phyloP scores from a whole-genome alignment of 768 basidiomycete species.

The Tulasnella sp. region DNA sequence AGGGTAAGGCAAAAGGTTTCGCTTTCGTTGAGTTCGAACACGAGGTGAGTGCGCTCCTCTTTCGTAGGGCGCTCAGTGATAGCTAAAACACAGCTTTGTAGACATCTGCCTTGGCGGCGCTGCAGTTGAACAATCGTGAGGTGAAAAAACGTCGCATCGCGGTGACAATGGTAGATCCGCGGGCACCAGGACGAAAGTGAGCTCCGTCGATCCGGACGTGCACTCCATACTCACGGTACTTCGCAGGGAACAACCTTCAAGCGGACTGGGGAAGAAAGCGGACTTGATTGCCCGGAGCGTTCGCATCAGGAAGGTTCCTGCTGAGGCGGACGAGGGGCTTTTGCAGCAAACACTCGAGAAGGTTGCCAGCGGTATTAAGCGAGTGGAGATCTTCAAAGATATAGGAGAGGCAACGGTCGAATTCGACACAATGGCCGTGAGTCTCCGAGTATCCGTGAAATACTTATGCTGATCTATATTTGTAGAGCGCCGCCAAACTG shows the following conservation, averaged over 20 bases:
- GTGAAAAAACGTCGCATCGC: slow-evolving; percentile 86
- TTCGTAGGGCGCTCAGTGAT: neutral
- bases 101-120: slow-evolving; percentile 65
- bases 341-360: slow-evolving; percentile 89
- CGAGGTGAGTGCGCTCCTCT: slow-evolving; percentile 52
- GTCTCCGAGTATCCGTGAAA: slow-evolving; percentile 31
- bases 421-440: slow-evolving; percentile 41
- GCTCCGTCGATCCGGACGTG: slow-evolving; percentile 28
- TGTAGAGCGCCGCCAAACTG: slow-evolving; percentile 29
- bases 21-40: slow-evolving; percentile 89
- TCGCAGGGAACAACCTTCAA: slow-evolving; percentile 30
- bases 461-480: neutral
- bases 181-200: slow-evolving; percentile 55
- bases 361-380: slow-evolving; percentile 56
- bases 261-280: slow-evolving; percentile 50
- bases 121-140: slow-evolving; percentile 81
- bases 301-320: slow-evolving; percentile 68
- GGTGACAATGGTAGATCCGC: slow-evolving; percentile 79
- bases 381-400: slow-evolving; percentile 70
- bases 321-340: slow-evolving; percentile 80
- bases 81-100: slow-evolving; percentile 36
- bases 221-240: neutral
- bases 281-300: slow-evolving; percentile 69
- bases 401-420: slow-evolving; percentile 45
- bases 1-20: slow-evolving; percentile 72